Evolutionary conservation across 495 filamentous ascomycete genomes (phyloP).

Genomic region (Hypoxylon lienhwacheense): DNA sequence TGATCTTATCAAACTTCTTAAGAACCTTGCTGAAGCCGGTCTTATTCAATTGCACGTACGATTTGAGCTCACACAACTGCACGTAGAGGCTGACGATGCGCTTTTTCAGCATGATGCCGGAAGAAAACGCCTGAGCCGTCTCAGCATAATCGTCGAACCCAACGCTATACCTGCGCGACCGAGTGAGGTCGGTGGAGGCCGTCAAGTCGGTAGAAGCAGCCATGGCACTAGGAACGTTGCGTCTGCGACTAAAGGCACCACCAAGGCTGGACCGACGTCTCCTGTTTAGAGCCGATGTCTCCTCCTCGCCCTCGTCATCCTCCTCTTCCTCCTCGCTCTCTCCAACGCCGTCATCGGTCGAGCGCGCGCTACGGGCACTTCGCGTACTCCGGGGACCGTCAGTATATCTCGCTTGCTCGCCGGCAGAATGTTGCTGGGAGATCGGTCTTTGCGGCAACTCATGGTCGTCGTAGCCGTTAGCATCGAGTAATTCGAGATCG

Average conservation of each 20-base stretch:
- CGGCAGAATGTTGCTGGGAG: constrained; percentile 41
- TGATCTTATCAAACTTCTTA: constrained; percentile 98
- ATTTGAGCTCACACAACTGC: constrained; percentile 91
- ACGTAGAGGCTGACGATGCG: constrained; percentile 85
- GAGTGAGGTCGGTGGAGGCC: constrained; percentile 54
- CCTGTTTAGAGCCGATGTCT: constrained; percentile 57
- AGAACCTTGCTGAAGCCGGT: constrained; percentile 94
- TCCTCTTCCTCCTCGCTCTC: constrained; percentile 62
- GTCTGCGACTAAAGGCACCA: constrained; percentile 41
- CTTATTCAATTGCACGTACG: constrained; percentile 92
- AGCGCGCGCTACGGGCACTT: constrained; percentile 47
- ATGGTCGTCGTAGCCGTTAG: constrained; percentile 60
- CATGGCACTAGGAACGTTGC: constrained; percentile 40
- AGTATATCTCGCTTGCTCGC: constrained; percentile 45
- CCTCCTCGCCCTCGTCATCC: constrained; percentile 58
- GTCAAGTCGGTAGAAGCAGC: constrained; percentile 58
- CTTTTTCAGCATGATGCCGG: constrained; percentile 87
- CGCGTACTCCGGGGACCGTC: constrained; percentile 32
- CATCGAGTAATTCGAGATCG: constrained; percentile 73
- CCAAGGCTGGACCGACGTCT: constrained; percentile 37
- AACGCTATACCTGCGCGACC: constrained; percentile 58
- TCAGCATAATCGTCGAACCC: constrained; percentile 76
- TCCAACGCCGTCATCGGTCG: constrained; percentile 53
- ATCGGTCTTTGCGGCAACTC: constrained; percentile 44
- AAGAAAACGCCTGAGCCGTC: constrained; percentile 72